phyloP scores from a whole-genome alignment of 2,329 filamentous ascomycete genomes.

The Chrysosporium keratinophilum region DNA sequence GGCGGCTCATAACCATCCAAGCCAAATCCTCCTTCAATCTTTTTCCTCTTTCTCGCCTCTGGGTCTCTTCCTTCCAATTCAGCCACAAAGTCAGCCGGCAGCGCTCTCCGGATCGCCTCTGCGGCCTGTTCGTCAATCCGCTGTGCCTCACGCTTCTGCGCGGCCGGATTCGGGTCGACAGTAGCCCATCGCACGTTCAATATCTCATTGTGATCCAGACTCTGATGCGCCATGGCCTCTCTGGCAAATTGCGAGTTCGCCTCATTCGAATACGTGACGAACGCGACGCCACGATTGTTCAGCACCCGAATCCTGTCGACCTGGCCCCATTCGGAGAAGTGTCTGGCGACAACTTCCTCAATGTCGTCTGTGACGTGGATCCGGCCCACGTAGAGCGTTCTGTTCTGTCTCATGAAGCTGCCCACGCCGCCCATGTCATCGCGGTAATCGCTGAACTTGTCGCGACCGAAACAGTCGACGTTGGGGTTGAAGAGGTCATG shows the following conservation, averaged over 20 bases:
- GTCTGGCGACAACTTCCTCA: slow-evolving; percentile 85
- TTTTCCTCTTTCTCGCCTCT: slow-evolving; percentile 75
- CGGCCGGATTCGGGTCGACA: slow-evolving; percentile 87
- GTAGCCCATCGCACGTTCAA: slow-evolving; percentile 97
- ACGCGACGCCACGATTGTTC: slow-evolving; percentile 80
- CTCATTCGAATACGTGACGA: slow-evolving; percentile 89
- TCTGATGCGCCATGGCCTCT: slow-evolving; percentile 92
- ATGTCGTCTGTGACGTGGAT: slow-evolving; percentile 97
- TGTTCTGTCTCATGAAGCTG: slow-evolving; percentile 84
- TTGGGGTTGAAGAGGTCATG: slow-evolving; percentile 90
- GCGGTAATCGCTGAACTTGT: slow-evolving; percentile 85
- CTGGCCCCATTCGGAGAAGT: slow-evolving; percentile 95
- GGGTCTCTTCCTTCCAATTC: slow-evolving; percentile 89
- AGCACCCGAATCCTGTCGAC: slow-evolving; percentile 80
- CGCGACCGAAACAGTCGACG: slow-evolving; percentile 86
- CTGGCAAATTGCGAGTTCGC: slow-evolving; percentile 84
- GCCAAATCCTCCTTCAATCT: slow-evolving; percentile 80
- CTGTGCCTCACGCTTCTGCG: slow-evolving; percentile 80
- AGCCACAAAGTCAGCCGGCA: slow-evolving; percentile 82
- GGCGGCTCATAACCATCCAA: slow-evolving; percentile 86
- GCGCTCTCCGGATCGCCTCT: slow-evolving; percentile 75
- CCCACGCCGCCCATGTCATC: slow-evolving; percentile 98
- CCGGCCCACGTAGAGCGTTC: slow-evolving; percentile 83
- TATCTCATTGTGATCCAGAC: slow-evolving; percentile 80
- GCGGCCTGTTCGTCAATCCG: slow-evolving; percentile 92